A percentile compares a stretch with the other conserved stretches of the same genome.
These are phyloP conservation scores for Pulveroboletus sp. DNA, from an alignment of 768 basidiomycete species.

Conservation along the genomic window DNA sequence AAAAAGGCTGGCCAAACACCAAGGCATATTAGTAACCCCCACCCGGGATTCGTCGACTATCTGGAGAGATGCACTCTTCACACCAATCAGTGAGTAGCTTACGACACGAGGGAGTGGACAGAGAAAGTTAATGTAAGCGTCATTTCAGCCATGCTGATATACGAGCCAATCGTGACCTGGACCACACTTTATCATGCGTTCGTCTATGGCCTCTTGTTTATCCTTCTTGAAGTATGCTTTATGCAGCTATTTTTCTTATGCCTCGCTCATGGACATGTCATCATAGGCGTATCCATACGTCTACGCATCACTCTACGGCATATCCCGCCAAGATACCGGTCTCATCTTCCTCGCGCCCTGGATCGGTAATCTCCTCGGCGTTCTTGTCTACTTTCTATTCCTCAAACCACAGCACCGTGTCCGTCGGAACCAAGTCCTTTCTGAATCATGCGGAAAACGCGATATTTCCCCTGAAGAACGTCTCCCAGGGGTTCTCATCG, in stretches of 20 bases:
- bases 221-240: constrained; percentile 25
- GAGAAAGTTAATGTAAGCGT: not conserved
- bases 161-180: constrained; percentile 28
- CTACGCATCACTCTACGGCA: constrained; percentile 17
- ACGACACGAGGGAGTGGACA: too few species aligned
- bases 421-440: constrained; percentile 12
- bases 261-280: not conserved
- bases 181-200: constrained; percentile 30
- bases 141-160: constrained; percentile 21
- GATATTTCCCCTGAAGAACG: constrained; percentile 26
- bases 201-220: constrained; percentile 27
- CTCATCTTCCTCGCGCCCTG: constrained; percentile 26
- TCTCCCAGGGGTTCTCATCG: constrained; percentile 24
- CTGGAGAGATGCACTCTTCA: constrained; percentile 12
- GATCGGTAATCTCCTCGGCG: constrained; percentile 25
- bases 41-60: not conserved
- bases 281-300: constrained; percentile 23
- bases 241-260: not conserved
- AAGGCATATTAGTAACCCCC: not conserved
- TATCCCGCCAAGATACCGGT: constrained; percentile 24
- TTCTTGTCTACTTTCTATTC: constrained; percentile 23
- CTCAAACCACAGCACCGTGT: constrained; percentile 22
- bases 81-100: constrained; percentile 16
- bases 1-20: constrained; percentile 9
- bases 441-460: constrained; percentile 20